Conservation (phyloP, 2,329 filamentous ascomycete genomes). For the Talaromyces piceae region DNA sequence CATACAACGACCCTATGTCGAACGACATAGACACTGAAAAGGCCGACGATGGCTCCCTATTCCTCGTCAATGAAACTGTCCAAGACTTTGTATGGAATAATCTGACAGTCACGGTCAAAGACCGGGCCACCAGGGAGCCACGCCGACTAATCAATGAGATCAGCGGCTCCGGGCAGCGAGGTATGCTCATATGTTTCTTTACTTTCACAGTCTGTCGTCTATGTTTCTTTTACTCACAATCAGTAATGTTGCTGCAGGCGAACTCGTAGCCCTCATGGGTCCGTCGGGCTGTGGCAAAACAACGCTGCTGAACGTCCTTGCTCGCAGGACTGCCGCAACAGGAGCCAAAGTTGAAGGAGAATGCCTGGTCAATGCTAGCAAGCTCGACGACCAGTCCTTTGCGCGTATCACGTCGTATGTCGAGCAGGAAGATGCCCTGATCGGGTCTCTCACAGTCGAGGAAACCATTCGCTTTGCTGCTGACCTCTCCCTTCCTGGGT, state of each 20-base stretch:
- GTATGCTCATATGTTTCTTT: slow-evolving; percentile 24
- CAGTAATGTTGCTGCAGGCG: slow-evolving; percentile 38
- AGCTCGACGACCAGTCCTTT: slow-evolving; percentile 49
- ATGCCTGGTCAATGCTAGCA: slow-evolving; percentile 56
- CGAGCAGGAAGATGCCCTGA: slow-evolving; percentile 79
- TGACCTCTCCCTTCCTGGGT: slow-evolving; percentile 55
- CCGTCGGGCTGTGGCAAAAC: slow-evolving; percentile 71
- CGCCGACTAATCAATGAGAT: slow-evolving; percentile 58
- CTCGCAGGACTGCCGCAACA: slow-evolving; percentile 50
- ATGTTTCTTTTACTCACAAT: too few species aligned
- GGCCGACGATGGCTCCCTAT: neutral
- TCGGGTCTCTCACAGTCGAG: slow-evolving; percentile 69
- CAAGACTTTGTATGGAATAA: slow-evolving; percentile 58
- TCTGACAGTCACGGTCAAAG: slow-evolving; percentile 65
- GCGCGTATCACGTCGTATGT: slow-evolving; percentile 64
- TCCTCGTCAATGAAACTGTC: slow-evolving; percentile 42
- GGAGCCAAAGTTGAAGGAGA: slow-evolving; percentile 48
- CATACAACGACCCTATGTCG: neutral
- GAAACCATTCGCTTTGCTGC: slow-evolving; percentile 77
- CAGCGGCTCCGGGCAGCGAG: slow-evolving; percentile 57
- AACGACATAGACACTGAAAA: neutral
- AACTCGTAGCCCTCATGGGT: slow-evolving; percentile 75
- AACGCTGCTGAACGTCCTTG: slow-evolving; percentile 72
- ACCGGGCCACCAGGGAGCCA: slow-evolving; percentile 56
- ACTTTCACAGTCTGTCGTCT: too few species aligned